Evolutionary conservation across 202 grass and related monocot species (phyloP).

Genomic region (Schoenoplectus tabernaemontani): DNA sequence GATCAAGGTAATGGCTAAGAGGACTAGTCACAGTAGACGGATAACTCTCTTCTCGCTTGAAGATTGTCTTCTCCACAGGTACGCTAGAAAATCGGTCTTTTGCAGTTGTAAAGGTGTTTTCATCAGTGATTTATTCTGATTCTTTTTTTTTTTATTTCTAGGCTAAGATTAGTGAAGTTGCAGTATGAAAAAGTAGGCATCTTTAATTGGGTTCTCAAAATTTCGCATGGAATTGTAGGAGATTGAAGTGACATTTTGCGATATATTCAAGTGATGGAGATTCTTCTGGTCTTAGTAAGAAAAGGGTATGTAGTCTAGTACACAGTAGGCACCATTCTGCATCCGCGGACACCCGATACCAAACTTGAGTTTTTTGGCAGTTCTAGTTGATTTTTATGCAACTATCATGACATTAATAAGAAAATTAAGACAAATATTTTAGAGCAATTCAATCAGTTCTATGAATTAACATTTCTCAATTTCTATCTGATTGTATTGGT

Average conservation of each 20-base stretch:
- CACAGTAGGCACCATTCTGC: too few relatives aligned
- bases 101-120: neutral
- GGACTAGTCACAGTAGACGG: too few relatives aligned
- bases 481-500: neutral
- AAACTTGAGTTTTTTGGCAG: too few relatives aligned
- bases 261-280: slow-evolving; percentile 41
- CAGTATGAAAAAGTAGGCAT: neutral
- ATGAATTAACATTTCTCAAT: neutral
- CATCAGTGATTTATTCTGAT: neutral
- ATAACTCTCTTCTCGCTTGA: slow-evolving; percentile 10
- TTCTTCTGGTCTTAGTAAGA: slow-evolving; percentile 16
- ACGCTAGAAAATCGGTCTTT: neutral
- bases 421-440: too few relatives aligned
- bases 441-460: too few relatives aligned
- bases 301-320: too few relatives aligned
- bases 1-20: too few relatives aligned
- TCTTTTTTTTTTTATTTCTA: neutral
- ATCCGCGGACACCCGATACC: too few relatives aligned
- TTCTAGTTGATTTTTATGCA: too few relatives aligned
- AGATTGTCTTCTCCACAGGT: slow-evolving; percentile 17
- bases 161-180: neutral
- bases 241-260: neutral
- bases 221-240: slow-evolving; percentile 4
- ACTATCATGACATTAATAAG: too few relatives aligned
- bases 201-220: slow-evolving; percentile 12